A percentile compares a stretch with the other conserved stretches of the same genome.
These are phyloP conservation scores for Vigna reflexopilosa DNA, from an alignment of 306 rosid species.

Conservation along the genomic window DNA sequence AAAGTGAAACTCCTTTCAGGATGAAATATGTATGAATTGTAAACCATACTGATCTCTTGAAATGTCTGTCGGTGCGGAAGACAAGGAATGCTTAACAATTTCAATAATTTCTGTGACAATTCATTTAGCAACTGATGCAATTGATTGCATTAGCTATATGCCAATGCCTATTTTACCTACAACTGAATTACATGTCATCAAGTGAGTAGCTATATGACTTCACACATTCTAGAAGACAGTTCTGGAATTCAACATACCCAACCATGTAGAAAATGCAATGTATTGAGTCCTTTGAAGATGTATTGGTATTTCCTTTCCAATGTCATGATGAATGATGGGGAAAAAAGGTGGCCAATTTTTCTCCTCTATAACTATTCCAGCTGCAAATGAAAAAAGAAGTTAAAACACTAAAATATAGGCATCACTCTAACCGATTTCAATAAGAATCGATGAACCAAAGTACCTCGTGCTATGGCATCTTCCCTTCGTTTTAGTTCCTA, in stretches of 20 bases:
- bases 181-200: conserved; percentile 29
- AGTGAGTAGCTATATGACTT: conserved; percentile 34
- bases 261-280: conserved; percentile 85
- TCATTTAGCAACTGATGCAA: neutral
- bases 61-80: conserved; percentile 1
- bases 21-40: conserved; percentile 8
- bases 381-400: conserved; percentile 54
- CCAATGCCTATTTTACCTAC: conserved; percentile 3
- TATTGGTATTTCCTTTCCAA: conserved; percentile 87
- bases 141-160: conserved; percentile 2
- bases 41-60: conserved; percentile 28
- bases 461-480: conserved; percentile 84
- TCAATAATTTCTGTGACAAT: conserved; percentile 8
- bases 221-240: conserved; percentile 29
- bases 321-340: conserved; percentile 94
- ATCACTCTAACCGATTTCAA: conserved; percentile 12
- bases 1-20: conserved; percentile 28
- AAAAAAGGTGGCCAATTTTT: conserved; percentile 96
- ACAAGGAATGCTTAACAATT: conserved; percentile 12
- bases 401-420: conserved; percentile 20
- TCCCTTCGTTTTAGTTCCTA: conserved; percentile 87
- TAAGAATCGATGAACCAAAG: conserved; percentile 44
- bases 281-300: conserved; percentile 91
- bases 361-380: conserved; percentile 82
- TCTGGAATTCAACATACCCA: conserved; percentile 69